phyloP scores from a whole-genome alignment of 1,284 basidiomycete species.

The Pterula multifida region DNA sequence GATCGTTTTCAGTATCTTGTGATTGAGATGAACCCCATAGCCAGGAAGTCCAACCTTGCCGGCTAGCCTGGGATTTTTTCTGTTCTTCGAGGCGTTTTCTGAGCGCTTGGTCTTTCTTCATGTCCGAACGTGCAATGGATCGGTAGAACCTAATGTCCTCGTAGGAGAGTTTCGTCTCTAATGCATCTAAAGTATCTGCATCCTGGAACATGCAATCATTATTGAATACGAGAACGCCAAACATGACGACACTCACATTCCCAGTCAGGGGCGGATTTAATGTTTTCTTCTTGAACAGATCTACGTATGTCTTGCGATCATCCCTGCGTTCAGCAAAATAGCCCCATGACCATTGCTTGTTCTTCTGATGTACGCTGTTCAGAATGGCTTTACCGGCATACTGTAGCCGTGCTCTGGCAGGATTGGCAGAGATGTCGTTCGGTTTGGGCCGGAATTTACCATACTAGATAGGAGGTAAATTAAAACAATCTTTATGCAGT shows the following conservation, averaged over 20 bases:
- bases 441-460: conserved; percentile 65
- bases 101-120: conserved; percentile 76
- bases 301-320: conserved; percentile 76
- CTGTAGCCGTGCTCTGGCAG: conserved; percentile 61
- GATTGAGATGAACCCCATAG: conserved; percentile 62
- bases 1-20: conserved; percentile 29
- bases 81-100: conserved; percentile 63
- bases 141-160: conserved; percentile 98
- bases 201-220: conserved; percentile 49
- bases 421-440: conserved; percentile 52
- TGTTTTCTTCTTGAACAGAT: conserved; percentile 75
- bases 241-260: conserved; percentile 17
- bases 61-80: conserved; percentile 37
- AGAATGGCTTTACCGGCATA: conserved; percentile 82
- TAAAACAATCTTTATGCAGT: background rate
- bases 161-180: conserved; percentile 83
- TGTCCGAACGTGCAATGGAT: conserved; percentile 84
- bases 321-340: conserved; percentile 87
- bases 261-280: conserved; percentile 37
- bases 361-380: conserved; percentile 78
- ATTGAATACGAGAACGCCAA: background rate
- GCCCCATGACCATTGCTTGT: conserved; percentile 85
- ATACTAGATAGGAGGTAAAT: conserved; percentile 43
- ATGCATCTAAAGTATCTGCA: conserved; percentile 38
- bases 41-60: conserved; percentile 73